Base-by-base conservation (phyloP, 2,329 filamentous ascomycete species). In the Hortaea werneckii region DNA sequence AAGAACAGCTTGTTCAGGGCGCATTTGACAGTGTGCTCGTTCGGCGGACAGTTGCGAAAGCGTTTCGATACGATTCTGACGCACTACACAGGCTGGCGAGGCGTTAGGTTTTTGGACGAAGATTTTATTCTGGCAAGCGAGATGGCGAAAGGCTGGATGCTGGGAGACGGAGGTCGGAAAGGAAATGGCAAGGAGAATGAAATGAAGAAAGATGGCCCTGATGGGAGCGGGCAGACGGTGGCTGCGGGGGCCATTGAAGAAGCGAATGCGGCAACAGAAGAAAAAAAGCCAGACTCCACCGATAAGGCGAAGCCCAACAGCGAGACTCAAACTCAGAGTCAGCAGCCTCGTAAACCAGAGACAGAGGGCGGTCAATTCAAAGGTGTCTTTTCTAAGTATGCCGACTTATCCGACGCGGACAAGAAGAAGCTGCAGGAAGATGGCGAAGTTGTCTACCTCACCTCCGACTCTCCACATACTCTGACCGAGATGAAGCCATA, bases 391-490 rank as follows among this genome's bases (percentile, higher is more conserved):
- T 48, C 51, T 2, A 53, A 55, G 27, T 52, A 55, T 44, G 50
- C 50, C 7, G 50, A 53, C 28, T 41, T 50, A 1, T 53, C 53
- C 32, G 55, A 50, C 5, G 48, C 46, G n/a, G 48, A 40, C 5
- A 26, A 41, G 7, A 47, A 45, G 29, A 54, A 52, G 32, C 46
- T 61, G 27, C 55, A 56, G 45, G 46, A 51, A 2, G 48, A 58
- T 62, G 58, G 75, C 41, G 77, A 83, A 62, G 73, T 95, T 5
- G 78, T 98, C 47, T 98, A 98, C 62, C 78, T 98, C 4, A 87
- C 87, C 6, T 88, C 88, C 11, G 92, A 98, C 65, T 94, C 87
- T n/a, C 81, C 85, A 0, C 76, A 94, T 54, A 90, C 85, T 0
- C 75, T 98, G 29, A 82, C 83, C 5, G 78, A 85, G 38, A 76